phyloP scores from a whole-genome alignment of 192 early-diverging fungal species.

The Oehlia diaphana region DNA sequence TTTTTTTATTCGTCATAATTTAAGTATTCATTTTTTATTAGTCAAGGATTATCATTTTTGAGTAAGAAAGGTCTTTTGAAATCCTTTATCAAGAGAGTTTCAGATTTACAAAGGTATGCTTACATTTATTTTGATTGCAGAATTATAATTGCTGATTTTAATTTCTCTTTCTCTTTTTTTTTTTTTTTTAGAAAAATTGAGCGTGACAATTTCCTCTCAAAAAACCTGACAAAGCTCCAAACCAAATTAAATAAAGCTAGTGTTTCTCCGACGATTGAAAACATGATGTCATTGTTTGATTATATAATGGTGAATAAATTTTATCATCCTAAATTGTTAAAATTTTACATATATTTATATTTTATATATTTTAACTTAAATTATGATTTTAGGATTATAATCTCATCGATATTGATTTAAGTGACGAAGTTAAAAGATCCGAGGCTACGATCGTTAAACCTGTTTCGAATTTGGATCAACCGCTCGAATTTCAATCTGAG shows the following conservation, averaged over 20 bases:
- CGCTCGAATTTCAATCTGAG: background rate
- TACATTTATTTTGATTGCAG: background rate
- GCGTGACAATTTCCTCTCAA: background rate
- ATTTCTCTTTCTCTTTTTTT: background rate
- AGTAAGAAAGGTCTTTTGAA: background rate
- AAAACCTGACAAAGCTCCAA: background rate
- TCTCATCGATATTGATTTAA: background rate
- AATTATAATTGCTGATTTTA: background rate
- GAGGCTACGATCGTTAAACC: slow-evolving; percentile 12
- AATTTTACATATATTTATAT: too few species aligned
- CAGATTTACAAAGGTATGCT: background rate
- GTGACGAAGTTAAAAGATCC: slow-evolving; percentile 1
- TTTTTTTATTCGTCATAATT: background rate
- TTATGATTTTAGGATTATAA: background rate
- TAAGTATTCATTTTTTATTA: background rate
- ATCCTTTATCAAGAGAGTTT: background rate
- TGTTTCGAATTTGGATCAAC: background rate
- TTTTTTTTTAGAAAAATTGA: background rate
- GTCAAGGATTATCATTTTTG: background rate
- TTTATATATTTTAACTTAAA: background rate
- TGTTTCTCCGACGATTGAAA: background rate
- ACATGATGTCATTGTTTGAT: slow-evolving; percentile 17
- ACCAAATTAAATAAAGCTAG: background rate
- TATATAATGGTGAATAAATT: slow-evolving; percentile 1
- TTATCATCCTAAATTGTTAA: background rate